A percentile compares a stretch with the other conserved stretches of the same genome.
Evolutionary conservation across 2,329 filamentous ascomycete genomes (phyloP).

Genomic region (Lachnellula occidentalis): DNA sequence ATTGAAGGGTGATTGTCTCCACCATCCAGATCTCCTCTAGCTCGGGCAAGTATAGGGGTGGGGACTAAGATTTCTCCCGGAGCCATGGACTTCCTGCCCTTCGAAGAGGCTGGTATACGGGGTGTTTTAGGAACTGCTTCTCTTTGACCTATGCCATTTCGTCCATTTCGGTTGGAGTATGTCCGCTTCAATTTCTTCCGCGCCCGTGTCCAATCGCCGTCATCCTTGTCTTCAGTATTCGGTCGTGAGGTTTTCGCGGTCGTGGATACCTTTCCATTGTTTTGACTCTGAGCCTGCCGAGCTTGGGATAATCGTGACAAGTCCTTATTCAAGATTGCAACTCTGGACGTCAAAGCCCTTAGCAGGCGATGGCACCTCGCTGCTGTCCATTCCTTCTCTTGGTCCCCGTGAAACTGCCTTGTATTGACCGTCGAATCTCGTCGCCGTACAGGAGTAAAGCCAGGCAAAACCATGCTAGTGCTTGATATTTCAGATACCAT

Average conservation of each 20-base stretch:
- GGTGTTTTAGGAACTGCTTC: not conserved
- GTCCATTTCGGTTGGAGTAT: constrained; percentile 23
- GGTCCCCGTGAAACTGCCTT: constrained; percentile 14
- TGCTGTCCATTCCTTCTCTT: constrained; percentile 35
- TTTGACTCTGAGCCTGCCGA: not conserved
- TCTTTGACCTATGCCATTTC: not conserved
- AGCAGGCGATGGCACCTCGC: constrained; percentile 40
- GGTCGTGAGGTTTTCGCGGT: not conserved
- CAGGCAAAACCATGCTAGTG: constrained; percentile 7
- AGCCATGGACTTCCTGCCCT: constrained; percentile 10
- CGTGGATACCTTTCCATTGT: not conserved
- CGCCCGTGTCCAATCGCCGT: constrained; percentile 22
- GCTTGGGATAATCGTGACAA: constrained; percentile 14
- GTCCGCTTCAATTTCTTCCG: constrained; percentile 27
- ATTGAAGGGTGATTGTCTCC: not conserved
- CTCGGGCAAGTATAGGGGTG: constrained; percentile 29
- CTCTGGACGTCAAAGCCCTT: constrained; percentile 38
- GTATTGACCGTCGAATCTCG: constrained; percentile 19
- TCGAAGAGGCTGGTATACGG: not conserved
- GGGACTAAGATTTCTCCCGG: constrained; percentile 29
- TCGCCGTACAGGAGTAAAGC: constrained; percentile 27
- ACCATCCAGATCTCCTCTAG: constrained; percentile 13
- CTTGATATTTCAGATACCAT: constrained; percentile 4
- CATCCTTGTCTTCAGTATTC: constrained; percentile 1
- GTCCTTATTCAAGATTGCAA: constrained; percentile 36